Base-by-base conservation (phyloP, 306 rosid genomes). In the Cucurbita argyrosperma region DNA sequence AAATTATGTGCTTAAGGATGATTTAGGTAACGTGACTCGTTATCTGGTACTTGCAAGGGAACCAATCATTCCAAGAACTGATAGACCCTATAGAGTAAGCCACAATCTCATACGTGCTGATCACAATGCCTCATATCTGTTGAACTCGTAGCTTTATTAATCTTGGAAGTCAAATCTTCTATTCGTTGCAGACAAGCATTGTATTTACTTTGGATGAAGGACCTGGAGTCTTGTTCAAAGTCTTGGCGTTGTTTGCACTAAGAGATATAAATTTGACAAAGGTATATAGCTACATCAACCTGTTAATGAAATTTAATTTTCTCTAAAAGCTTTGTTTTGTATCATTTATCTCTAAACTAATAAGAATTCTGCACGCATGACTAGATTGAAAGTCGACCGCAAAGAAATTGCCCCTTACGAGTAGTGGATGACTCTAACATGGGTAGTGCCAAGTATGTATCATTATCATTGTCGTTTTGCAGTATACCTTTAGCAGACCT, bases 371-470 rank as follows among this genome's bases (percentile, higher is more conserved):
- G 26, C 62, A 59, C 74, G 39, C 4, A 7, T 71, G 39, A 64
- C 62, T 35, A 92, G 98, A 92, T 92, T 12, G 98, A 92, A 83
- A 85, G 90, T 77, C 91, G 96, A 19, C 98, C 98, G 0, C 87
- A 79, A 70, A 87, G 82, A 76, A 92, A 87, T 56, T 83, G 85
- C 49, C 90, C 96, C 0, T 12, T 92, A 40, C 82, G 92, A 78
- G 85, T 90, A 75, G 96, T 88, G 13, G 90, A 90, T 67, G 95
- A 88, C 83, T 84, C 91, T 21, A 88, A 92, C 76, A 82, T 81
- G 75, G 92, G 91, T 68, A 88, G 82, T 76, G 88, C 92, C 82
- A 88, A 80, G 98, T 92, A 81, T 82, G 96, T 88, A 58, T 56
- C 60, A 35, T 70, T 38, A 53, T 66, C 55, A 66, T 43, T 15